Conservation (phyloP, 352 stramenopile genomes). For the Phytophthora meadii region DNA sequence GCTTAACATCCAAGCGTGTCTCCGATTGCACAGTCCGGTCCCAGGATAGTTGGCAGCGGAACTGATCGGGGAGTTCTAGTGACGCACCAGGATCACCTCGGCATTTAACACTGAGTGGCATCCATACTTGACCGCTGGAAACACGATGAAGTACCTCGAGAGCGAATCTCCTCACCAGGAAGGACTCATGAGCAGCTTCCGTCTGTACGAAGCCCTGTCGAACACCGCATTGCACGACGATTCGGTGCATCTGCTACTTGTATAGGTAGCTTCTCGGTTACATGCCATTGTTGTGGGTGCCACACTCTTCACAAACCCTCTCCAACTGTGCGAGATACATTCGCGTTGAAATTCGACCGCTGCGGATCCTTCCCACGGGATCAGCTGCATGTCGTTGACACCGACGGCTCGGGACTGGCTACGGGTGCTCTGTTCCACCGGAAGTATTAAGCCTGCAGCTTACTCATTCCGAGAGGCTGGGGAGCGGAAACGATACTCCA, state of each 20-base stretch:
- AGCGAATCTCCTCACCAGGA: background rate
- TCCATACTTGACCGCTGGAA: slow-evolving; percentile 16
- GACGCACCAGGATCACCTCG: slow-evolving; percentile 10
- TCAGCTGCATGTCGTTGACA: slow-evolving; percentile 19
- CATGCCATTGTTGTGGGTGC: background rate
- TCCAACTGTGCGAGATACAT: slow-evolving; percentile 2
- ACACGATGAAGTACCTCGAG: background rate
- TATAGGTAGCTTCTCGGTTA: background rate
- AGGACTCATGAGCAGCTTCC: background rate
- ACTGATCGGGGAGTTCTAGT: background rate
- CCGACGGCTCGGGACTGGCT: background rate
- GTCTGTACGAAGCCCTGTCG: background rate
- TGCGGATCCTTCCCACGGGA: slow-evolving; percentile 14
- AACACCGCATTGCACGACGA: background rate
- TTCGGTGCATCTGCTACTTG: background rate
- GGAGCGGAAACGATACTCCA: background rate
- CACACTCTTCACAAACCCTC: background rate
- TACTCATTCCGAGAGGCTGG: background rate
- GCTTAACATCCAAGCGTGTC: slow-evolving; percentile 4
- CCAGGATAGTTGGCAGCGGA: slow-evolving; percentile 11
- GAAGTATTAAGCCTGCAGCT: too few relatives aligned
- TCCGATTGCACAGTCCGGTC: background rate
- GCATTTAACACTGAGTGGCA: slow-evolving; percentile 25
- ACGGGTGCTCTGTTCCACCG: too few relatives aligned
- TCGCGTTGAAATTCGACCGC: background rate